Base-by-base conservation (phyloP, 1,139 yeast species). In the Geotrichum candidum region DNA sequence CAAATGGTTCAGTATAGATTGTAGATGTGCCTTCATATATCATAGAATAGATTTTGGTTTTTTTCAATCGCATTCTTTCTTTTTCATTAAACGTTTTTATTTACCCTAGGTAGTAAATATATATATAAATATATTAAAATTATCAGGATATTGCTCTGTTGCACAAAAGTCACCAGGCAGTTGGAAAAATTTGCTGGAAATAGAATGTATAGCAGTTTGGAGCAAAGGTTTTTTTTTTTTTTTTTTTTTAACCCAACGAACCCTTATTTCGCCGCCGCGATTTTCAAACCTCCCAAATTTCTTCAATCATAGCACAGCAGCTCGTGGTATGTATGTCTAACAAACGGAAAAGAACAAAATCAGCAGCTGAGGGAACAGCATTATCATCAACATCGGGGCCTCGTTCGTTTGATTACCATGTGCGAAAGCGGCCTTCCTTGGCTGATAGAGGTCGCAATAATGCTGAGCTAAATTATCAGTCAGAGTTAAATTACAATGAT, bases 1-100 rank as follows among this genome's bases (percentile, higher is more conserved):
- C 58, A 59, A 22, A 59, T 59, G 59, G 50, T 59, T 38, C 58
- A 50, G 45, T 54, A 51, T 45, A 58, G 51, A 27, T 29, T 56
- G 11, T 52, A 56, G 27, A 23, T n/a, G 25, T 13, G 6, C 18
- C 29, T 38, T 38, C 45, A 38, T 38, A 13, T 38, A 38, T 4
- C 6, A 13, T 38, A 13, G n/a, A 38, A 13, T 15, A 15, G 18
- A 13, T 13, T 13, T 38, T 38, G 33, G 10, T 15, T 38, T 38
- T 38, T 38, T 38, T 38, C 1, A 29, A 29, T 29, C 33, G 10
- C 10, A 29, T 9, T 29, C 9, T 29, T 9, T 29, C 9, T 29
- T 29, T 29, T 29, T 29, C 7, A 29, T 29, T 7, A 29, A 29
- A 29, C 1, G 5, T 29, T 29, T 29, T 29, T 5, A 29, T 29